Evolutionary conservation across 441 rosid species (phyloP), one percentile per base, ranked within the genome.

Genomic region (Erodium moschatum): DNA sequence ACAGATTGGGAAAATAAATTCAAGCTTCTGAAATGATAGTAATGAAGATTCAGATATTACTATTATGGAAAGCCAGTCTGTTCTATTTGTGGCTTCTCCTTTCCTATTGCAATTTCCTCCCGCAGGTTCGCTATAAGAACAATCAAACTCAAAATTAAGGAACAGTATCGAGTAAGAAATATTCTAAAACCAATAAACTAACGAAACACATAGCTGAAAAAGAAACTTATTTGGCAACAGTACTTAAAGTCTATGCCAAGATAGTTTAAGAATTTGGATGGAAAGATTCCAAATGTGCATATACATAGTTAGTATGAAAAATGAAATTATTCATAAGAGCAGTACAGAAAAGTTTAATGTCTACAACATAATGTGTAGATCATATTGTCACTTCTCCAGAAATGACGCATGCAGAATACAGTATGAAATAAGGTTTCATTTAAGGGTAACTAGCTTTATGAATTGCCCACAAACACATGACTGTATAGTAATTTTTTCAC

Each of bases 41-140:
- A 56, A 56, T 4, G 73, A 52, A 67, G 74, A 71, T 12, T 7
- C 0, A 33, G 66, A 61, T n/a, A 63, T 81, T 93, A 91, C 98
- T 74, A 94, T 91, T 77, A 94, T 88, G 58, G 96, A 91, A 18
- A 91, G 92, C 98, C 98, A 94, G 48, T 94, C 98, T 13, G 96
- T 94, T 79, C 79, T 84, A 66, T 75, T 77, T 38, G 97, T 86
- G 81, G 95, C 84, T 79, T 88, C 96, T 68, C 93, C 89, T 74
- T 85, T 87, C 82, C 87, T 83, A 75, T 87, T 89, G 83, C 97
- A 91, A 72, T 75, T 86, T 81, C 85, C 89, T 1, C 96, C 97
- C 9, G 83, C 95, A 6, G 98, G 98, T 81, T 94, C 98, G 79
- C 98, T 94, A 87, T 18, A 33, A 3, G n/a, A 52, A 18, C 62